Evolutionary conservation across 108 stramenopile genomes (phyloP).

Genomic region (Cyclostephanos invisitatus): DNA sequence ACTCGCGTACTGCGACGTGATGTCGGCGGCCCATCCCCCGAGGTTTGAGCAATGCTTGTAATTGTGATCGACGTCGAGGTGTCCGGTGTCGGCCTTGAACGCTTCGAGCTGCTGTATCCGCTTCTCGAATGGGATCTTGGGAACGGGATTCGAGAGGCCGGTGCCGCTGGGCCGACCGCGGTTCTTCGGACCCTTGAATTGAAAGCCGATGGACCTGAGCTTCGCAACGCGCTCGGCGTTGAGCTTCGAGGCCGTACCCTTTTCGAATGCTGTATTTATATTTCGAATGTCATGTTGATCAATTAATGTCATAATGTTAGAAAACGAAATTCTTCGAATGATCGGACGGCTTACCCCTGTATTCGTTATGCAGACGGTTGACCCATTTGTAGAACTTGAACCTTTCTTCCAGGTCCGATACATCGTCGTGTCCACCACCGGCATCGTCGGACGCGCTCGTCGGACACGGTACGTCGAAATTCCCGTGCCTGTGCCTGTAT

Average conservation of each 20-base stretch:
- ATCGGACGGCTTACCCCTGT: conserved; percentile 11
- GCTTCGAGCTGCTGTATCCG: conserved; percentile 15
- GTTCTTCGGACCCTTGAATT: conserved; percentile 21
- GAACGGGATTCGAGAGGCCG: conserved; percentile 6
- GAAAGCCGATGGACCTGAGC: conserved; percentile 58
- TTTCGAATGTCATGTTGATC: neutral
- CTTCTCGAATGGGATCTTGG: conserved; percentile 16
- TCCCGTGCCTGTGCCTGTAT: conserved; percentile 9
- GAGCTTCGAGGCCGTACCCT: conserved; percentile 33
- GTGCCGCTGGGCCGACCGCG: conserved; percentile 5
- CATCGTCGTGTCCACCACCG: neutral
- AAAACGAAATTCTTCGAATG: neutral
- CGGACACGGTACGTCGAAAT: conserved; percentile 28
- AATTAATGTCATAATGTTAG: neutral
- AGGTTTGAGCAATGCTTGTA: conserved; percentile 27
- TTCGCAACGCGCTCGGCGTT: conserved; percentile 57
- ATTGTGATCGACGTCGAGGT: conserved; percentile 24
- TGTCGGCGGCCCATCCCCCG: conserved; percentile 27
- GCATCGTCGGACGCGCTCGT: neutral
- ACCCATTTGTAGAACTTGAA: conserved; percentile 29
- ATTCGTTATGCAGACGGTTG: conserved; percentile 20
- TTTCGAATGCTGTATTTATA: conserved; percentile 44
- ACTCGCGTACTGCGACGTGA: conserved; percentile 8
- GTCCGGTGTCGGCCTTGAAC: conserved; percentile 20
- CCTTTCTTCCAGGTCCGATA: conserved; percentile 5